Percentiles rank a stretch among this genome's conserved stretches.
These are phyloP conservation scores for Ophiocordyceps unilateralis DNA, from an alignment of 2,329 filamentous ascomycete species.

Conservation along the genomic window DNA sequence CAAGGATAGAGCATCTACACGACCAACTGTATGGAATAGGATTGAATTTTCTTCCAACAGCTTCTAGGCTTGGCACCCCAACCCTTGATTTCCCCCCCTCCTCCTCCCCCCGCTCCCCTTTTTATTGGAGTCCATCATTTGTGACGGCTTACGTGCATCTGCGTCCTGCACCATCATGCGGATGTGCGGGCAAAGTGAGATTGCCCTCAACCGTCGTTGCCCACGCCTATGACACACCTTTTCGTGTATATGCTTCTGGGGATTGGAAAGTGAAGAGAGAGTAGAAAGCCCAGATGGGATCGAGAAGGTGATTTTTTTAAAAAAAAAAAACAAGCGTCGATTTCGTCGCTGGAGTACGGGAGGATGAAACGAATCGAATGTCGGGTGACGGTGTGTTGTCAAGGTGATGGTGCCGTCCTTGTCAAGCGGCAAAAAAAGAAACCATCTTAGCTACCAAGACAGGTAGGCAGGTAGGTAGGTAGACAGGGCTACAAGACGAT, in stretches of 20 bases:
- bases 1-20: constrained; percentile 2
- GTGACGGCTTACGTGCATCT: background rate
- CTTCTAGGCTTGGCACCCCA: background rate
- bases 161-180: background rate
- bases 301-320: no score
- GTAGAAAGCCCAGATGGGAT: no score
- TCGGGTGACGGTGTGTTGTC: no score
- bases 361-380: no score
- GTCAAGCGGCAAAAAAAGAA: no score
- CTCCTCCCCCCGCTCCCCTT: background rate
- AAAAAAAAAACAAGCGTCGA: no score
- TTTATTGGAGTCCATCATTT: background rate
- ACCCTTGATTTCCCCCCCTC: background rate
- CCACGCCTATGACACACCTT: background rate
- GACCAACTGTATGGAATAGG: constrained; percentile 1
- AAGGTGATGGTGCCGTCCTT: no score
- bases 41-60: constrained; percentile 1
- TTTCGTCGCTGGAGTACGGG: no score
- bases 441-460: no score
- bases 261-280: no score
- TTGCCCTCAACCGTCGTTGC: background rate
- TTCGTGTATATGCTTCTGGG: background rate
- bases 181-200: background rate
- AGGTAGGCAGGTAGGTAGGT: no score
- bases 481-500: background rate